Conservation (phyloP, 306 rosid species). For the Begonia loranthoides region DNA sequence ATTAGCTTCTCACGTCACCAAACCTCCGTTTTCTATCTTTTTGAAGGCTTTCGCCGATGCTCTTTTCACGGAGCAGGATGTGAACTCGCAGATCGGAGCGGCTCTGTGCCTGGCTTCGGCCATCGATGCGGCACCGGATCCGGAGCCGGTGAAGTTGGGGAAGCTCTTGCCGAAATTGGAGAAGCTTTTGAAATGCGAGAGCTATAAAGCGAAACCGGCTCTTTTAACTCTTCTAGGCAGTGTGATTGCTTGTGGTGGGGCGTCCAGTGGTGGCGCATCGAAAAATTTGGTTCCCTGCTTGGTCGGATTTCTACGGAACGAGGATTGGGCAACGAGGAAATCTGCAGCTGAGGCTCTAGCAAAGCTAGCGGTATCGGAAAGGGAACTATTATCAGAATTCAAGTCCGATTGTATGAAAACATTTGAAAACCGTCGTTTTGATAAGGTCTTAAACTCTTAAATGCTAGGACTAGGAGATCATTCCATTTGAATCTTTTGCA, state of each 20-base stretch:
- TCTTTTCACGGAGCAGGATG: conserved; percentile 86
- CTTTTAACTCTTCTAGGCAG: conserved; percentile 55
- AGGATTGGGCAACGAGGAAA: conserved; percentile 86
- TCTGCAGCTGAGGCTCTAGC: conserved; percentile 72
- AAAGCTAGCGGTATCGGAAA: conserved; percentile 50
- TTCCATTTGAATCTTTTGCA: not conserved
- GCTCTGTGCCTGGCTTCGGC: conserved; percentile 77
- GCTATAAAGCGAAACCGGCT: conserved; percentile 77
- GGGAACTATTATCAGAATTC: conserved; percentile 50
- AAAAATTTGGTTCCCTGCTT: conserved; percentile 56
- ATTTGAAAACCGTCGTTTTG: conserved; percentile 67
- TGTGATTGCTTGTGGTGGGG: conserved; percentile 51
- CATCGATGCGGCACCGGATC: conserved; percentile 59
- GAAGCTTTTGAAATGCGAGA: conserved; percentile 55
- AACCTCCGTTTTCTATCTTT: conserved; percentile 50
- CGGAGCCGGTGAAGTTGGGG: conserved; percentile 54
- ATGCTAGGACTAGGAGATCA: not conserved
- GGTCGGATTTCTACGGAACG: conserved; percentile 40
- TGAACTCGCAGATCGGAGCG: conserved; percentile 67
- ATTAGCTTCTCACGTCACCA: conserved; percentile 54
- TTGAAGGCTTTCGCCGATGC: conserved; percentile 72
- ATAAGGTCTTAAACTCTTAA: conserved; percentile 37
- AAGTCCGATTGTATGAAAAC: conserved; percentile 50
- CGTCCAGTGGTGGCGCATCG: conserved; percentile 34
- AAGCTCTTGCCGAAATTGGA: conserved; percentile 72